A percentile compares a stretch with the other conserved stretches of the same genome.
Evolutionary conservation across 106 monocot species (phyloP).

Genomic region (Ottelia alismoides): DNA sequence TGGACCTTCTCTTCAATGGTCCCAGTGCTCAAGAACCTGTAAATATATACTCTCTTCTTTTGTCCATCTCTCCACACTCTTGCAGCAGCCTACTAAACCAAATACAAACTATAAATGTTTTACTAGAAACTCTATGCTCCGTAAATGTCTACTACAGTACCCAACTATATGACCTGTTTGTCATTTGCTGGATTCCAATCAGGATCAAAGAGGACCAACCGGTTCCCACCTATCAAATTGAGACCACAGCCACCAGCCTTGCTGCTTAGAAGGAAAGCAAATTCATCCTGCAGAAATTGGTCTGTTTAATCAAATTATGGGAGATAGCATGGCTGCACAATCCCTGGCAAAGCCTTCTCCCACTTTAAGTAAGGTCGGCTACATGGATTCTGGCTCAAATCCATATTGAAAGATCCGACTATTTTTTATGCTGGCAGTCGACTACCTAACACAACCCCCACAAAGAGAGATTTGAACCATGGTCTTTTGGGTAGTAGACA

Average conservation of each 20-base stretch:
- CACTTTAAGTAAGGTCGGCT: too few relatives aligned
- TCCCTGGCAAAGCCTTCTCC: too few relatives aligned
- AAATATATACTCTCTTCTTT: constrained; percentile 92
- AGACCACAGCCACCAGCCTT: constrained; percentile 99
- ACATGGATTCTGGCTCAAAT: too few relatives aligned
- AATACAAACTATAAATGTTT: too few relatives aligned
- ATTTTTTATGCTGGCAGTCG: background rate
- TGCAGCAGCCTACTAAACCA: constrained; percentile 91
- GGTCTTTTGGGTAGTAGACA: too few relatives aligned
- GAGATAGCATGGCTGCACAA: too few relatives aligned
- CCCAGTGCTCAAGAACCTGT: constrained; percentile 88
- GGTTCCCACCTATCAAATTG: constrained; percentile 97
- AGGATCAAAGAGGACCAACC: constrained; percentile 96
- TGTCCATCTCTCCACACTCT: constrained; percentile 99
- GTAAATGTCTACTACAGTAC: too few relatives aligned
- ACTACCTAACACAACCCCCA: background rate
- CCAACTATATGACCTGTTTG: constrained; percentile 95
- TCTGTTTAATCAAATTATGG: too few relatives aligned
- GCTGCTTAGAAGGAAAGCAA: constrained; percentile 97
- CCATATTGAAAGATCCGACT: background rate
- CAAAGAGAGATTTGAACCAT: too few relatives aligned
- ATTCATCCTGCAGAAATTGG: constrained; percentile 88
- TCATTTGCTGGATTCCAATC: constrained; percentile 99
- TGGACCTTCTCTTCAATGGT: constrained; percentile 99
- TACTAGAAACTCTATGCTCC: too few relatives aligned